Base-by-base conservation (phyloP, 108 stramenopile species). In the Nitzschia inconspicua region DNA sequence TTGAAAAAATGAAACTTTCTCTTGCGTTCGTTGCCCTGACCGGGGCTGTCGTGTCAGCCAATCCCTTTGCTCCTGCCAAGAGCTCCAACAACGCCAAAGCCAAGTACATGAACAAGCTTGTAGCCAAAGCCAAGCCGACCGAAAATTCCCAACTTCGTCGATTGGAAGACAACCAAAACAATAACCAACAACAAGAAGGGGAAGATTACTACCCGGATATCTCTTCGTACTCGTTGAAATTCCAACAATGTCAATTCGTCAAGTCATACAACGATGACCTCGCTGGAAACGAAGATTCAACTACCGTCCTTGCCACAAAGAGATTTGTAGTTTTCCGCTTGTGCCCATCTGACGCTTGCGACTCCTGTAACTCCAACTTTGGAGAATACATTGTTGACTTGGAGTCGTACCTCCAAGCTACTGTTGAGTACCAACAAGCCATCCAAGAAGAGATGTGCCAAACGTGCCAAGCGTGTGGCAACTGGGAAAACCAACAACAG, bases 321-420 rank as follows among this genome's bases (percentile, higher is more conserved):
- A 78, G 87, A 46, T 93, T 93, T 50, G 84, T 88, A 37, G 63
- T 93, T 40, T 93, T 93, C 80, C 81, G 84, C 37, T 69, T 93
- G 19, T 93, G 91, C 64, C 91, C 91, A 47, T 58, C 62, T 75
- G 63, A 49, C 63, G 59, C 59, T 4, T 87, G 88, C 52, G 43
- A 41, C 41, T 71, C 57, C 36, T 93, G 91, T 74, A 79, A 63
- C 73, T 86, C 78, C 78, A 77, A 84, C 68, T 93, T 84, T 62
- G 91, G 91, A 47, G 91, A 93, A 70, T 93, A 93, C 80, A 63
- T 88, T 26, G 39, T 93, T 24, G 85, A 86, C 63, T 70, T 93
- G 55, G 88, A 87, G 44, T 68, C 58, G 23, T 93, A 89, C 70
- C 77, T 93, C 37, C 63, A 83, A 49, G 63, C 84, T 43, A 85